phyloP scores from a whole-genome alignment of 805 yeast species.

The Lachancea sp. region DNA sequence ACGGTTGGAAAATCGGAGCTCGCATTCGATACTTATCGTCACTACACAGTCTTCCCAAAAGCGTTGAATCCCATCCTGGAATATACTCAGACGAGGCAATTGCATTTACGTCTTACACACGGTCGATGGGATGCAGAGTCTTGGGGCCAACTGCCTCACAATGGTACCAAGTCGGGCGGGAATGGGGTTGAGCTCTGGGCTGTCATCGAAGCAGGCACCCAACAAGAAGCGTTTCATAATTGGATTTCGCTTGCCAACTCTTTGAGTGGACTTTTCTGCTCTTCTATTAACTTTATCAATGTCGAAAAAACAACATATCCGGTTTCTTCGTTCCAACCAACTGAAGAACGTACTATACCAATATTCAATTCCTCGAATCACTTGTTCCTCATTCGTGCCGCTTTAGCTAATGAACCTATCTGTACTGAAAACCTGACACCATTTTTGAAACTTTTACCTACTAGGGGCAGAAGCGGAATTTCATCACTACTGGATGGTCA shows the following conservation, averaged over 20 bases:
- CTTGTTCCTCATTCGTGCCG: conserved; percentile 64
- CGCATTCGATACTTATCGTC: conserved; percentile 31
- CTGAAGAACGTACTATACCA: conserved; percentile 21
- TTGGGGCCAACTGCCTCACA: conserved; percentile 77
- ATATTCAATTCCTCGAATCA: conserved; percentile 32
- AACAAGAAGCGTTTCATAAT: conserved; percentile 47
- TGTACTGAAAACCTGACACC: conserved; percentile 98
- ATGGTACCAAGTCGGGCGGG: conserved; percentile 77
- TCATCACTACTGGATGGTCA: conserved; percentile 85
- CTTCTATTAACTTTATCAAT: conserved; percentile 85
- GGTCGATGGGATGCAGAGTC: conserved; percentile 91
- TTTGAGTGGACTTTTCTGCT: conserved; percentile 89
- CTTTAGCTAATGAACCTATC: conserved; percentile 89
- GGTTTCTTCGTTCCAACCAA: conserved; percentile 33
- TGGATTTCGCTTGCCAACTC: conserved; percentile 74
- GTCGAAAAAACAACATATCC: conserved; percentile 70
- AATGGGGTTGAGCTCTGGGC: conserved; percentile 96
- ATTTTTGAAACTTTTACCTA: conserved; percentile 79
- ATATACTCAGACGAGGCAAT: conserved; percentile 58
- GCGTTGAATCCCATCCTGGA: conserved; percentile 71
- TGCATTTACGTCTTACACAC: conserved; percentile 82
- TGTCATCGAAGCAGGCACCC: conserved; percentile 55
- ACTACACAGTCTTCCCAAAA: conserved; percentile 71
- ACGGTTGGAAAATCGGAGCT: conserved; percentile 23
- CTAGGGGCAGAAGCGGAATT: conserved; percentile 86